Base-by-base conservation (phyloP, 345 rosid species). In the Limnanthes douglasii region DNA sequence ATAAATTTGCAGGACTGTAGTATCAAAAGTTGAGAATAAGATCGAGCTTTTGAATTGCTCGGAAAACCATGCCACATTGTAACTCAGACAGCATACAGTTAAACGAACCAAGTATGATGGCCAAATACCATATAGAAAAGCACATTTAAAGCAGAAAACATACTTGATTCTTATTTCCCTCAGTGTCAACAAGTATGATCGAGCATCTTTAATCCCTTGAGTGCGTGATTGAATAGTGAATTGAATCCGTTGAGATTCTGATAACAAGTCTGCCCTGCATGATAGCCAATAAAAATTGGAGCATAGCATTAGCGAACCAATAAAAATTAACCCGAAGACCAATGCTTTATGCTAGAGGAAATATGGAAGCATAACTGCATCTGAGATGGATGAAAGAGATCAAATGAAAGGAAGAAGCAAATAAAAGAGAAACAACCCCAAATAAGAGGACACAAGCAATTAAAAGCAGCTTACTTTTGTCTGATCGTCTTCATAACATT, bases 401-500 rank as follows among this genome's bases (percentile, higher is more conserved):
- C 14, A 19, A 2, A 22, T 23, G 37, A 27, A 27, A 8, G 31
- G 37, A 2, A 44, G 24, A 8, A 6, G 39, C 24, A 18, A 10
- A 3, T 11, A 24, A 34, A 11, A 8, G 7, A 24, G 11, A 20
- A 34, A 7, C 10, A 37, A 39, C 13, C 13, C n/a, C n/a, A n/a
- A 28, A 28, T 2, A 28, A 28, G 11, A 10, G 6, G 10, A 25
- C 29, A 25, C 13, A 19, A 37, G n/a, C n/a, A n/a, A n/a, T n/a
- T n/a, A n/a, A 7, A 43, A 51, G 41, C 22, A 26, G 36, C 61
- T 68, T 67, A 92, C 99, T 92, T 85, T 56, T 85, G 75, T 59
- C 96, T 70, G 45, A 73, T 51, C 15, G 76, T 81, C 76, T 75
- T 75, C 96, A 92, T 81, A 23, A 85, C 83, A 47, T 64, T 80